phyloP scores from a whole-genome alignment of 208 protist species.

The Trypanosoma cruzi region DNA sequence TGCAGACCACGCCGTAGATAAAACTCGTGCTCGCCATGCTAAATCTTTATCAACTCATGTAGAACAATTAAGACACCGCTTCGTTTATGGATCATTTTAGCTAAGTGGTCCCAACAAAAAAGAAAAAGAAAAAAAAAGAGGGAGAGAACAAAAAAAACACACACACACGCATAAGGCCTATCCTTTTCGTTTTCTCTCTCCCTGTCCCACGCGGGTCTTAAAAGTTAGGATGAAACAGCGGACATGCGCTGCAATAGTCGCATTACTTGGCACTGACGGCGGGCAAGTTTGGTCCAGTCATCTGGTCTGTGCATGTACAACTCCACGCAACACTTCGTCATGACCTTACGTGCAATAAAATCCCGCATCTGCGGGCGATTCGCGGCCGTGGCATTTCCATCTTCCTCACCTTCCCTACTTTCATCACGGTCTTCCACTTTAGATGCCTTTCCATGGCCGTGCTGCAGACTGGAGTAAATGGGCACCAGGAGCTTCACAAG shows the following conservation, averaged over 20 bases:
- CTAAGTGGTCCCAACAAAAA: background rate
- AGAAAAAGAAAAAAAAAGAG: too few relatives aligned
- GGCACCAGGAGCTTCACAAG: conserved; percentile 73
- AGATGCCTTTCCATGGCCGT: conserved; percentile 12
- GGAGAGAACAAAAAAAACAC: background rate
- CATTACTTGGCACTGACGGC: conserved; percentile 81
- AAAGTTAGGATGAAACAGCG: conserved; percentile 5
- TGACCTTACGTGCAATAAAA: conserved; percentile 80
- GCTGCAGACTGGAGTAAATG: conserved; percentile 39
- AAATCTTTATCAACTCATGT: background rate
- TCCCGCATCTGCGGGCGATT: conserved; percentile 34
- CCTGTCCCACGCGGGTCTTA: too few relatives aligned
- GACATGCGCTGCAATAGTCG: conserved; percentile 59
- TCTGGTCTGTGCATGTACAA: conserved; percentile 85
- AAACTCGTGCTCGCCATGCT: background rate
- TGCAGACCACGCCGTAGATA: background rate
- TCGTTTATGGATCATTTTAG: background rate
- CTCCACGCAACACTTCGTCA: conserved; percentile 88
- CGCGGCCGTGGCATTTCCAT: conserved; percentile 1
- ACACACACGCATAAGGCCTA: background rate
- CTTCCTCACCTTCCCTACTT: conserved; percentile 5
- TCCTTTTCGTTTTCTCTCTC: too few relatives aligned
- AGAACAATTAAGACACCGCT: conserved; percentile 1
- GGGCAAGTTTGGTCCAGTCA: conserved; percentile 80
- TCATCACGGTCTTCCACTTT: conserved; percentile 10